Conservation (phyloP, 1,284 basidiomycete species). For the Fistulina hepatica region DNA sequence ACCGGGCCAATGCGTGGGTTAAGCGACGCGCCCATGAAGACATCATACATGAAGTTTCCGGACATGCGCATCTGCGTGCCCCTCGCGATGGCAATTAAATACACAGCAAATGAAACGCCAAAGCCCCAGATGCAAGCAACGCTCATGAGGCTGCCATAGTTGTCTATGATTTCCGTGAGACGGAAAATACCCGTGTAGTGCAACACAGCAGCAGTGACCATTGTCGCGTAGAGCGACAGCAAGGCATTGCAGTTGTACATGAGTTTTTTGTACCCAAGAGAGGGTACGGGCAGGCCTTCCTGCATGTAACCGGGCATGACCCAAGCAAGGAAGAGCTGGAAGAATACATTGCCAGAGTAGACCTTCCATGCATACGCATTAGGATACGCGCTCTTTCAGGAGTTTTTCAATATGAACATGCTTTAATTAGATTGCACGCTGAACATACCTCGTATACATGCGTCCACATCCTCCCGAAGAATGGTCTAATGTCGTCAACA, state of each 20-base stretch:
- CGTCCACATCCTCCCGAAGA: constrained; percentile 73
- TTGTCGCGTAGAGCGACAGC: constrained; percentile 77
- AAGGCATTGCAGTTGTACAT: constrained; percentile 97
- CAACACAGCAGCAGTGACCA: constrained; percentile 66
- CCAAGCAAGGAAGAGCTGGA: constrained; percentile 85
- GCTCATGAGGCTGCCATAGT: constrained; percentile 95
- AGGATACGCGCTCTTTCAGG: constrained; percentile 75
- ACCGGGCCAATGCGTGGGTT: constrained; percentile 92
- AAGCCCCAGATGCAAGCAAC: constrained; percentile 93
- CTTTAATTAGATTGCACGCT: neutral
- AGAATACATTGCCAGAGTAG: constrained; percentile 82
- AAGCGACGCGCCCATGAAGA: constrained; percentile 92
- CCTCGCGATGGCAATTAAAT: constrained; percentile 68
- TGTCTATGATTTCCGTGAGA: constrained; percentile 91
- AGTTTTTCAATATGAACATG: neutral
- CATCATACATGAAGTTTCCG: constrained; percentile 88
- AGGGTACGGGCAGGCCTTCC: constrained; percentile 89
- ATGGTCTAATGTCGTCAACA: constrained; percentile 66
- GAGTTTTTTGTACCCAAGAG: constrained; percentile 83
- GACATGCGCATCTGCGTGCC: constrained; percentile 85
- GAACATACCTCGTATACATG: constrained; percentile 66
- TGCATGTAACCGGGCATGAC: constrained; percentile 89
- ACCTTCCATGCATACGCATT: constrained; percentile 82
- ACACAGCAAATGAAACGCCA: constrained; percentile 67
- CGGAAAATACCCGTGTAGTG: constrained; percentile 83